A percentile compares a stretch with the other conserved stretches of the same genome.
These are phyloP conservation scores for Pestalotiopsis fici DNA, from an alignment of 2,329 filamentous ascomycete genomes.

Conservation along the genomic window DNA sequence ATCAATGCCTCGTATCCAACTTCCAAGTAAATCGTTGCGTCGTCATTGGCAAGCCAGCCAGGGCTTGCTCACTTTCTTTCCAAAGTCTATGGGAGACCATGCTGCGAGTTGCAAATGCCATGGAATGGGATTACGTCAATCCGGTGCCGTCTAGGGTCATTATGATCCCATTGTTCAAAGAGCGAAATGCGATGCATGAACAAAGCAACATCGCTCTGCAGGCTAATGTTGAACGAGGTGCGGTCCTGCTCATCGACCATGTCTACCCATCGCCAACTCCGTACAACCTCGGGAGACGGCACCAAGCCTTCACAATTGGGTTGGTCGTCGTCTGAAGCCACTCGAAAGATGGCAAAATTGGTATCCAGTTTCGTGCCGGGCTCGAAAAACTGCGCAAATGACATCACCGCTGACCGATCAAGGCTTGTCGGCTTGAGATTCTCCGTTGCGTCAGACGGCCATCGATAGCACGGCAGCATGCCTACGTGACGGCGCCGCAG, in stretches of 20 bases:
- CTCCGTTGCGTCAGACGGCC: not conserved
- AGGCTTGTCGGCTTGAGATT: not conserved
- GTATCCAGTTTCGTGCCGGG: conserved; percentile 2
- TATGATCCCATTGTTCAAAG: not conserved
- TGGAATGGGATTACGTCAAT: conserved; percentile 7
- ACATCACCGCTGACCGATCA: not conserved
- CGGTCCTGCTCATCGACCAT: not conserved
- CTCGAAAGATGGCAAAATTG: conserved; percentile 6
- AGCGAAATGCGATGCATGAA: conserved; percentile 7
- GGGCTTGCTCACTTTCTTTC: not conserved
- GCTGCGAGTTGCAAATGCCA: conserved; percentile 10
- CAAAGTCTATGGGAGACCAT: conserved; percentile 5
- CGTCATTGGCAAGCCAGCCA: not conserved
- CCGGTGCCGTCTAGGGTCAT: not conserved
- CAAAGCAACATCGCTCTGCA: not conserved
- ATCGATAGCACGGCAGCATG: not conserved
- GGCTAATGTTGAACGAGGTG: not conserved
- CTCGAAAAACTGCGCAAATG: not conserved
- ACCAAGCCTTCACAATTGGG: not conserved
- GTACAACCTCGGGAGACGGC: not conserved
- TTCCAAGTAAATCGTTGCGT: not conserved
- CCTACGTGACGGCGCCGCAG: not conserved
- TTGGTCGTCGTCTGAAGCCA: not conserved
- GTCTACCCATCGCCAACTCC: not conserved
- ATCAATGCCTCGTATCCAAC: not conserved